phyloP scores from a whole-genome alignment of 2,329 filamentous ascomycete genomes.

The Simplicillium aogashimaense region DNA sequence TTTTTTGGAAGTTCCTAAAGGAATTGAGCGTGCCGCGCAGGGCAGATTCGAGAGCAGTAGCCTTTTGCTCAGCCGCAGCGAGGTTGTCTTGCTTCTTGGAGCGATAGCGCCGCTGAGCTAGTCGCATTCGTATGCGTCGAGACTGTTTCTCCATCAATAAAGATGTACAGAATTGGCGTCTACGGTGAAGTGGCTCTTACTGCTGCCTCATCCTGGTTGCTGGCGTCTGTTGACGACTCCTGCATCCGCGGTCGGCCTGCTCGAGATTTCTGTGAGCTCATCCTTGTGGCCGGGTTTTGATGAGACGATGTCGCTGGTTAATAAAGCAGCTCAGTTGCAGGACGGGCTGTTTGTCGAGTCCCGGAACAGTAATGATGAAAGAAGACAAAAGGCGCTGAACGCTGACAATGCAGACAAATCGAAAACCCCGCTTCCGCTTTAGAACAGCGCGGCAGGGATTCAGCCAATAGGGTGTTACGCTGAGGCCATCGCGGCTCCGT shows the following conservation, averaged over 20 bases:
- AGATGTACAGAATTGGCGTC: neutral
- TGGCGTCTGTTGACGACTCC: neutral
- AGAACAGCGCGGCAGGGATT: neutral
- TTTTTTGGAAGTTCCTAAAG: conserved; percentile 3
- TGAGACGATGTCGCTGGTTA: neutral
- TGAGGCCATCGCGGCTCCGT: neutral
- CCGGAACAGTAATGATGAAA: neutral
- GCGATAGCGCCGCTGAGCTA: conserved; percentile 5
- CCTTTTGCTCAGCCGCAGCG: conserved; percentile 5
- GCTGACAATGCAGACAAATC: neutral
- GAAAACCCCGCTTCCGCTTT: conserved; percentile 3
- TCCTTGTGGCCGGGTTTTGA: neutral
- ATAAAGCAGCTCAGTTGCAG: too few relatives aligned
- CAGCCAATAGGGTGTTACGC: conserved; percentile 6
- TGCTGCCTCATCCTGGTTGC: conserved; percentile 2
- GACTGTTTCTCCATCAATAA: neutral
- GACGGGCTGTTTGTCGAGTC: too few relatives aligned
- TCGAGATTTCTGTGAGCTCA: conserved; percentile 3
- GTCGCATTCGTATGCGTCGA: conserved; percentile 3
- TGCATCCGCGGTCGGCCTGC: conserved; percentile 4
- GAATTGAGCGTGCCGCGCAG: conserved; percentile 4
- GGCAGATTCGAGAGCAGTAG: conserved; percentile 2
- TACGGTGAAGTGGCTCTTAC: conserved; percentile 1
- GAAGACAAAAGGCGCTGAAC: neutral
- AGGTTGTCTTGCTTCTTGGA: conserved; percentile 6